Evolutionary conservation across 306 rosid genomes (phyloP), one percentile per base, ranked within the genome.

Genomic region (Quercus cerris): DNA sequence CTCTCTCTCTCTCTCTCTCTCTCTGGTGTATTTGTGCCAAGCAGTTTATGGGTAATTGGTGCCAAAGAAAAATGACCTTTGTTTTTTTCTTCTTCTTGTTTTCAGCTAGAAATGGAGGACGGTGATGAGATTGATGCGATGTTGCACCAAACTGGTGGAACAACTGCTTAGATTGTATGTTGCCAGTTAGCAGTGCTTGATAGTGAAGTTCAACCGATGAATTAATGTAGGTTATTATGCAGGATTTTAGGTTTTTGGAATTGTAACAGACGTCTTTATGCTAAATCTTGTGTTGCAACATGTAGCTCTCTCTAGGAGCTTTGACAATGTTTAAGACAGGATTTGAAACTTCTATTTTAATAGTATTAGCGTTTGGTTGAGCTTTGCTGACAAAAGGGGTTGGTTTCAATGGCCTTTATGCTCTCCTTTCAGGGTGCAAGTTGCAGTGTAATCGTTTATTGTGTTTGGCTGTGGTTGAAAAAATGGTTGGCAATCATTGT

Each of bases 61-160:
- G 15, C 27, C 46, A 41, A 41, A 14, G 61, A 76, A 30, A 18
- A 51, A 52, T 23, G 46, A 35, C 3, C 3, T 58, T 20, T 22
- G 41, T 35, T 35, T 35, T 52, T 69, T 64, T 68, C 2, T 46
- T 28, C 31, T 6, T 2, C 5, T 62, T 52, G 25, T 15, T 67
- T 56, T 73, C 89, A 86, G 90, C 90, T 91, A 20, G 91, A 87
- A 74, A 84, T 90, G 97, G 97, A 92, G 84, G 91, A 92, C 27
- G 93, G 91, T 1, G 97, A 90, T 80, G 91, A 85, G 86, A 90
- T 88, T 0, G 94, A 90, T 82, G 97, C 91, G 0, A 92, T 92
- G 94, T 46, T 87, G 86, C 94, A 92, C 84, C 97, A 92, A 74
- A 88, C 85, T 11, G 97, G 93, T 5, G 93, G 91, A 84, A 70